Evolutionary conservation across 441 rosid genomes (phyloP).

Genomic region (Oxalis stricta): DNA sequence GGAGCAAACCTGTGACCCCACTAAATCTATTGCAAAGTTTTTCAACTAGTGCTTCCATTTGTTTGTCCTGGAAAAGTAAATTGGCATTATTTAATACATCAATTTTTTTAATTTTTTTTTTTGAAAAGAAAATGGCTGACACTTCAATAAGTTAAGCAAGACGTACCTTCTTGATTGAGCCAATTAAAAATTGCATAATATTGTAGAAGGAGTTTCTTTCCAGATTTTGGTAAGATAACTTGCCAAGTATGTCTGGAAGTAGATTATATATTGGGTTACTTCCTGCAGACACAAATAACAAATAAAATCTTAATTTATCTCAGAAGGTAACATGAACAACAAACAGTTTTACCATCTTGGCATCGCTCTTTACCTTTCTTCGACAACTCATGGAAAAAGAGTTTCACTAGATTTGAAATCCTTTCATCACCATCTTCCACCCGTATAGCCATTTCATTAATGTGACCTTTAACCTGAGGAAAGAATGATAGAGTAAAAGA

Average conservation of each 20-base stretch:
- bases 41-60: slow-evolving; percentile 97
- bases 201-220: slow-evolving; percentile 73
- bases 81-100: slow-evolving; percentile 3
- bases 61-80: slow-evolving; percentile 59
- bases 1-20: slow-evolving; percentile 71
- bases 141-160: slow-evolving; percentile 9
- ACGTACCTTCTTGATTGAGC: slow-evolving; percentile 83
- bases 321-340: slow-evolving; percentile 6
- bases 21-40: slow-evolving; percentile 95
- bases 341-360: slow-evolving; percentile 1
- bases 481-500: too few relatives aligned
- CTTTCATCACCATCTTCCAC: slow-evolving; percentile 82
- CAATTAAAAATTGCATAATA: slow-evolving; percentile 94
- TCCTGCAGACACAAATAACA: slow-evolving; percentile 35
- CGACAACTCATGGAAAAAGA: slow-evolving; percentile 87
- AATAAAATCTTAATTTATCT: slow-evolving; percentile 10
- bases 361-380: slow-evolving; percentile 61
- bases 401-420: slow-evolving; percentile 83
- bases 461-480: slow-evolving; percentile 86
- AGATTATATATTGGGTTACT: slow-evolving; percentile 91
- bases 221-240: slow-evolving; percentile 63
- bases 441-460: slow-evolving; percentile 86
- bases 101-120: too few relatives aligned
- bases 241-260: slow-evolving; percentile 92
- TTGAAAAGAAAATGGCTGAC: slow-evolving; percentile 4